Conservation (phyloP, 1,284 basidiomycete genomes). For the Melampsora allii-populina region DNA sequence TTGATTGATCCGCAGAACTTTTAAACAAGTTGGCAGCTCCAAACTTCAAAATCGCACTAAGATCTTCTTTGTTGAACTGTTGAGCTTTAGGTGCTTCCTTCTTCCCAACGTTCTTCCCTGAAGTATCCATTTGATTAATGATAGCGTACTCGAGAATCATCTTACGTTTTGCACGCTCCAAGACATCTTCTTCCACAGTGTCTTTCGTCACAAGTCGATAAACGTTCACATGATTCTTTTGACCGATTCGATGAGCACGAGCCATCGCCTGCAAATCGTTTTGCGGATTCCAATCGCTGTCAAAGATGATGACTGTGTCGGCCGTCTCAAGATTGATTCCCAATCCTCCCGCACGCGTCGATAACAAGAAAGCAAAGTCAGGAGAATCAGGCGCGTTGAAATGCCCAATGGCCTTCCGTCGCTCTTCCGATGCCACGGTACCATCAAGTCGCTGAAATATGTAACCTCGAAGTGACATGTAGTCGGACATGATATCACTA, state of each 20-base stretch:
- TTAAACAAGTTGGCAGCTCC: slow-evolving; percentile 99
- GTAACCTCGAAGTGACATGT: slow-evolving; percentile 85
- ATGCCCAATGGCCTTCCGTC: slow-evolving; percentile 78
- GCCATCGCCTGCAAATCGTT: slow-evolving; percentile 99
- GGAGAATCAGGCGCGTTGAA: slow-evolving; percentile 71
- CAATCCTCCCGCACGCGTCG: slow-evolving; percentile 52
- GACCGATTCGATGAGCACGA: slow-evolving; percentile 90
- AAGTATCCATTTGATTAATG: slow-evolving; percentile 99
- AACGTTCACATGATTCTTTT: slow-evolving; percentile 97
- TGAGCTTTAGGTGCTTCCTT: slow-evolving; percentile 75
- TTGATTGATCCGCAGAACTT: slow-evolving; percentile 93
- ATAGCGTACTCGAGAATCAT: slow-evolving; percentile 99
- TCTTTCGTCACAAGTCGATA: slow-evolving; percentile 97
- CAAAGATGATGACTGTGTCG: slow-evolving; percentile 98
- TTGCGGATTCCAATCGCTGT: slow-evolving; percentile 77
- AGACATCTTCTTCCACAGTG: slow-evolving; percentile 97
- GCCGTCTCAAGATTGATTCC: slow-evolving; percentile 67
- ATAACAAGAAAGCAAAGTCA: slow-evolving; percentile 57
- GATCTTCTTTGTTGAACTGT: slow-evolving; percentile 93
- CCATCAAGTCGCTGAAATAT: slow-evolving; percentile 75
- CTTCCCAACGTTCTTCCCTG: slow-evolving; percentile 82
- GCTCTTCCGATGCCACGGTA: slow-evolving; percentile 68
- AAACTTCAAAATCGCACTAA: slow-evolving; percentile 98
- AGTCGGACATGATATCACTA: slow-evolving; percentile 91
- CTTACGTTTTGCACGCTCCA: slow-evolving; percentile 97